These are phyloP conservation scores for California macrophylla DNA, from an alignment of 441 rosid species.

Conservation along the genomic window DNA sequence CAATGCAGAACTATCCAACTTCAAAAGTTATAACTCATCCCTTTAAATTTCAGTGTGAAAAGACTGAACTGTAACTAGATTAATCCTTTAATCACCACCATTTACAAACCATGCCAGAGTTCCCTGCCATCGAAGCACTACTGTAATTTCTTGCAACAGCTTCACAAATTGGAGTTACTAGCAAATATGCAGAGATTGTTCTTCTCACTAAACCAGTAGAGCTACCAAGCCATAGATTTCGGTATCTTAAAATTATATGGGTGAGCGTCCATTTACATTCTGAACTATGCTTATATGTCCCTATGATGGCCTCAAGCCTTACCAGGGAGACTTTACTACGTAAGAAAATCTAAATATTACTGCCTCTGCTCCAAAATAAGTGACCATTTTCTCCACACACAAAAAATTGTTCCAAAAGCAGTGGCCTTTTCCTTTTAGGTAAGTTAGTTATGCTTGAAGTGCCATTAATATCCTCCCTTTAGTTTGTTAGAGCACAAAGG, in stretches of 20 bases:
- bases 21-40: not conserved
- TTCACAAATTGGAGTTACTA: not conserved
- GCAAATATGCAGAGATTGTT: not conserved
- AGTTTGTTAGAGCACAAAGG: too few relatives aligned
- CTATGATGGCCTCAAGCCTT: not conserved
- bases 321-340: not conserved
- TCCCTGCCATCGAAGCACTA: slow-evolving; percentile 1
- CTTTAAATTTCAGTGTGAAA: not conserved
- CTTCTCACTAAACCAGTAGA: not conserved
- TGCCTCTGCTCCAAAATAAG: not conserved
- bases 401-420: not conserved
- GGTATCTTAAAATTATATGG: not conserved
- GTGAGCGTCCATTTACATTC: not conserved
- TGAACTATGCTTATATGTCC: not conserved
- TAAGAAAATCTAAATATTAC: not conserved
- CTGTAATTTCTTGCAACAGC: not conserved
- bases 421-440: not conserved
- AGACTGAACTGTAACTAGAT: not conserved
- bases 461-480: too few relatives aligned
- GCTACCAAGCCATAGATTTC: not conserved
- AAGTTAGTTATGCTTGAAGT: not conserved
- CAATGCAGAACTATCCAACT: not conserved
- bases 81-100: not conserved
- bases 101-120: not conserved
- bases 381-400: not conserved